Evolutionary conservation across 2,329 filamentous ascomycete species (phyloP), one percentile per base, ranked within the genome.

Genomic region (Rhynchosporium agropyri): DNA sequence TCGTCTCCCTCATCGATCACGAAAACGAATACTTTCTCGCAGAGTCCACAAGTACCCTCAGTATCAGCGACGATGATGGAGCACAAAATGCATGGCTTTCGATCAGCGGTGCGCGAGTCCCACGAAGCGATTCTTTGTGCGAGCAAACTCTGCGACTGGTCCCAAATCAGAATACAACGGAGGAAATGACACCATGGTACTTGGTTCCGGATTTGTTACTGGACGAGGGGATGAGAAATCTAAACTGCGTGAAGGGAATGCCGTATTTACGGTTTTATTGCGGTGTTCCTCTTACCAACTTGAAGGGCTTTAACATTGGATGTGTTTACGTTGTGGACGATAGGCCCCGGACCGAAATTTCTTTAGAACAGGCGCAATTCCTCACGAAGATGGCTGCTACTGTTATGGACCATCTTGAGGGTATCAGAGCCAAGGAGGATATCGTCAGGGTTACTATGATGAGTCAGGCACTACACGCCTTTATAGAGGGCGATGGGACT

Each of bases 401-500:
- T 2, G 77, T 86, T 3, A 85, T 87, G 76, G 80, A 85, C 43
- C 86, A 89, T 63, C 72, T 89, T 8, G 84, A 86, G 74, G 83
- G 78, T 77, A 83, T 77, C 54, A 78, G 79, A 68, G 81, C 76
- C 63, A 80, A 75, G 61, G 82, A 79, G 63, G 83, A 80, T 66
- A 81, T 79, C 67, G 80, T 76, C 66, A 79, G 78, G 67, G 83
- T 77, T 46, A 83, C 78, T 58, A 80, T 77, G 68, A 86, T 81
- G 74, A 81, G 80, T 58, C 77, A 80, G 28, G 82, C 83, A 0
- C 71, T 86, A 12, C 81, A 80, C 5, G 77, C 76, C 5, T 85
- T 84, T 56, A 80, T 83, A 3, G 81, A 83, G 59, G 80, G 79
- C 4, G 63, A 70, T 36, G 67, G 70, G 13, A 68, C 65, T 15